Base-by-base conservation (phyloP, 2,329 filamentous ascomycete species). In the Fusarium foetens region DNA sequence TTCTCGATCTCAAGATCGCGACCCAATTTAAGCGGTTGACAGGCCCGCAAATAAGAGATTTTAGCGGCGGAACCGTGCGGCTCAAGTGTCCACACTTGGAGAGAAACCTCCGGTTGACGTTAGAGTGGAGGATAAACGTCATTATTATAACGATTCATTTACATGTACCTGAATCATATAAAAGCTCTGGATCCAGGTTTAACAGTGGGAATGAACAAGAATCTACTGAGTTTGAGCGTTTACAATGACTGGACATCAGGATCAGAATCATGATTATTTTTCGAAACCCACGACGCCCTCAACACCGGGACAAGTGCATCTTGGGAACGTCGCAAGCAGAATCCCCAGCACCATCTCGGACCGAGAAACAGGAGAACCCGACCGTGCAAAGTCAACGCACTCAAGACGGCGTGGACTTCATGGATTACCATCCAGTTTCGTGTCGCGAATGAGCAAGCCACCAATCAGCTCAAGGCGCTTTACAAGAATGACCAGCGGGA, bases 341-440 rank as follows among this genome's bases (percentile, higher is more conserved):
- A 71, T 70, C 43, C 66, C 68, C 4, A 54, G 61, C 25, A 71
- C 68, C 1, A 70, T 70, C 25, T 25, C 43, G 4, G 68, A 71
- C 31, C 46, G 46, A 35, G 54, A 66, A 51, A 23, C 46, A 38
- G 61, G 42, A 13, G 27, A 31, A 12, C 23, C 45, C 14, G 27
- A 38, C n/a, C 39, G 12, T 11, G 8, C 31, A 12, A 53, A 35
- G 12, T 67, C 68, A 5, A 58, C 51, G 23, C 23, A 51, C 11
- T 49, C 61, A 4, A 66, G n/a, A 33, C 52, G 45, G 12, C 54
- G 23, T n/a, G 45, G 43, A 14, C 46, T 67, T 14, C 57, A 61
- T 38, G 51, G 55, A 5, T 5, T 68, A 2, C 64, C 63, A 0
- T 51, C 55, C 11, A 70, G 57, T 1, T 51, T 62, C 35, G n/a